Percentiles rank a stretch among this genome's conserved stretches.
Conservation (phyloP, 2,329 filamentous ascomycete genomes). For the Fusarium humuli region DNA sequence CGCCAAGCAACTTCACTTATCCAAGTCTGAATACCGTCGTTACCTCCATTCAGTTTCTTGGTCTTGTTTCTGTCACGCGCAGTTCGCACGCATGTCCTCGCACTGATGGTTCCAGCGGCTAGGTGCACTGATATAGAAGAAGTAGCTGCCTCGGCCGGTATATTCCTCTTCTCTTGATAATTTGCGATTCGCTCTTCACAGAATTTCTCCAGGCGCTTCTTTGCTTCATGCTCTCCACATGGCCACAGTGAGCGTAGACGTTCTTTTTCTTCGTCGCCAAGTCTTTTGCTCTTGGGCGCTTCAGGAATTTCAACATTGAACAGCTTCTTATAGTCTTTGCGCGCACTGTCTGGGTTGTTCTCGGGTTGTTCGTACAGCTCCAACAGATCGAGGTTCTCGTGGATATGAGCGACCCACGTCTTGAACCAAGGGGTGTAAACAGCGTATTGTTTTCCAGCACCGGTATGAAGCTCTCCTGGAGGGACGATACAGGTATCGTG, state of each 20-base stretch:
- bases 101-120: conserved; percentile 74
- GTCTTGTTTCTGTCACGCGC: conserved; percentile 73
- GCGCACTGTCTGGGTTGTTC: conserved; percentile 50
- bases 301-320: conserved; percentile 72
- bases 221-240: conserved; percentile 79
- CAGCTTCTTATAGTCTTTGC: conserved; percentile 62
- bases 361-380: conserved; percentile 65
- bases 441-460: conserved; percentile 80
- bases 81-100: conserved; percentile 72
- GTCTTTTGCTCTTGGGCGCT: conserved; percentile 70
- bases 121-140: conserved; percentile 79
- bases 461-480: conserved; percentile 75
- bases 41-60: conserved; percentile 74
- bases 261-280: conserved; percentile 69
- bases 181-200: conserved; percentile 69
- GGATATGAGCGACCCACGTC: conserved; percentile 78
- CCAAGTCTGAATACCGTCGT: conserved; percentile 76
- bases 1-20: conserved; percentile 88
- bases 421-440: conserved; percentile 88
- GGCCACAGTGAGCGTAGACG: conserved; percentile 74
- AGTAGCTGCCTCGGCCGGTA: conserved; percentile 71
- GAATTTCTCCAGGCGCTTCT: conserved; percentile 73
- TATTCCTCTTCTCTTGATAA: conserved; percentile 75
- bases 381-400: conserved; percentile 75
- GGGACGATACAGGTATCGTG: conserved; percentile 87